Conservation (phyloP, 495 filamentous ascomycete genomes). For the Penicillium subrubescens region DNA sequence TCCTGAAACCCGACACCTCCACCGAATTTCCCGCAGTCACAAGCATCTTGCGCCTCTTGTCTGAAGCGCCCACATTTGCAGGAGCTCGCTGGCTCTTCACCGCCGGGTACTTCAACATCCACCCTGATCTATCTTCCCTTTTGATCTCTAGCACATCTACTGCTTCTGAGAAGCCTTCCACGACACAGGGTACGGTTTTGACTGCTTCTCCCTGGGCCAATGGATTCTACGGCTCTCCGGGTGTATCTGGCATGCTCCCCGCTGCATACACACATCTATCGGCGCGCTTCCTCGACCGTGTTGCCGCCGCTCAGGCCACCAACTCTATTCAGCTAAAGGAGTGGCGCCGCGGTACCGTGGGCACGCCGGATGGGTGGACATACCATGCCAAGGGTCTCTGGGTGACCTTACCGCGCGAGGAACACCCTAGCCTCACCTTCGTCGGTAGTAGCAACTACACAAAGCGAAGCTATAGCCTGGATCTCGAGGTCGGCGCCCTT, state of each 20-base stretch:
- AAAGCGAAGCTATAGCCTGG: conserved; percentile 85
- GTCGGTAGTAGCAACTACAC: conserved; percentile 97
- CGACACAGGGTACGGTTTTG: conserved; percentile 74
- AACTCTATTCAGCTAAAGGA: conserved; percentile 75
- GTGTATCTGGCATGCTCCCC: conserved; percentile 86
- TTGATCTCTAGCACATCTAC: conserved; percentile 63
- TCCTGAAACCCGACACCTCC: conserved; percentile 75
- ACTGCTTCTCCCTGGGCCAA: conserved; percentile 95
- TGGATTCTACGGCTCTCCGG: conserved; percentile 89
- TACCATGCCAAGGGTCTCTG: conserved; percentile 98
- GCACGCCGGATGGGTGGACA: conserved; percentile 84
- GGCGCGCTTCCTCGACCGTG: conserved; percentile 74
- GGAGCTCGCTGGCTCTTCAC: conserved; percentile 90
- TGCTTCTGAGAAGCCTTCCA: conserved; percentile 30
- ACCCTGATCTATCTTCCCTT: conserved; percentile 74
- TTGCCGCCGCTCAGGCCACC: conserved; percentile 59
- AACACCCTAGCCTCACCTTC: conserved; percentile 72
- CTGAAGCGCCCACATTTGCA: conserved; percentile 54
- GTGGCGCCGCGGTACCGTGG: conserved; percentile 83
- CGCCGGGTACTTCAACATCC: conserved; percentile 97
- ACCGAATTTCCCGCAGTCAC: conserved; percentile 85
- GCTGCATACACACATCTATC: conserved; percentile 89
- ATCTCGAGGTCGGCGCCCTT: conserved; percentile 83
- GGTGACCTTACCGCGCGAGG: conserved; percentile 69
- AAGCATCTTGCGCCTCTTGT: conserved; percentile 68